Base-by-base conservation (phyloP, 495 filamentous ascomycete genomes). In the Tuber calosporum region DNA sequence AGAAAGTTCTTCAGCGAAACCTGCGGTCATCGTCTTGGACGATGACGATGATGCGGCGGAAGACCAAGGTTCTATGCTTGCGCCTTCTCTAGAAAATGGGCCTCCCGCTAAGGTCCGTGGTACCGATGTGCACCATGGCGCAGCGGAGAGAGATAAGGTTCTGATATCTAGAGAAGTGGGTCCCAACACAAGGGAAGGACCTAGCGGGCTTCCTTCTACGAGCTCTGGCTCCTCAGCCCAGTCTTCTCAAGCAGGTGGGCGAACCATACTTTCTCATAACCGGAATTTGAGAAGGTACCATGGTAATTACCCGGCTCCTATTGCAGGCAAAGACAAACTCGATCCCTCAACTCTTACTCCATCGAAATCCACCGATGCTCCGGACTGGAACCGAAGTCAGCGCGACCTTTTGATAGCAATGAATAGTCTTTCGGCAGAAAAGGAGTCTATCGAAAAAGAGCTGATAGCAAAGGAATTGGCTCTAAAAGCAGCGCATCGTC, bases 331-430 rank as follows among this genome's bases (percentile, higher is more conserved):
- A 30, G 26, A 62, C 30, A 62, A 17, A 6, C 30, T 1, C 1
- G 30, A 62, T 17, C 53, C 53, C 13, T 6, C 30, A 34, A 30
- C 13, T 17, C 53, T 5, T 15, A 34, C 53, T 34, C 26, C 26
- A 62, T 4, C 53, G 26, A 62, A 34, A 34, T 17, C 3, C 15
- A 58, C 22, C 11, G 48, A 62, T 62, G 26, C 53, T 4, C 53
- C 19, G 0, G 53, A 62, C 34, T 34, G 26, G 53, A 62, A 62
- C 26, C 53, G 30, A 62, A 62, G 53, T 4, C 67, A 79, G 66
- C 71, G 78, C 69, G 69, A 68, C 36, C 72, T 79, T 34, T 75
- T 79, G 34, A 69, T 79, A n/a, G 77, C 78, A 30, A 42, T 80
- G 15, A 77, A 62, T 20, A 73, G 72, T 37, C 69, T 80, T n/a